Conservation (phyloP, 2,329 filamentous ascomycete species). For the Cladosporium cucumerinum region DNA sequence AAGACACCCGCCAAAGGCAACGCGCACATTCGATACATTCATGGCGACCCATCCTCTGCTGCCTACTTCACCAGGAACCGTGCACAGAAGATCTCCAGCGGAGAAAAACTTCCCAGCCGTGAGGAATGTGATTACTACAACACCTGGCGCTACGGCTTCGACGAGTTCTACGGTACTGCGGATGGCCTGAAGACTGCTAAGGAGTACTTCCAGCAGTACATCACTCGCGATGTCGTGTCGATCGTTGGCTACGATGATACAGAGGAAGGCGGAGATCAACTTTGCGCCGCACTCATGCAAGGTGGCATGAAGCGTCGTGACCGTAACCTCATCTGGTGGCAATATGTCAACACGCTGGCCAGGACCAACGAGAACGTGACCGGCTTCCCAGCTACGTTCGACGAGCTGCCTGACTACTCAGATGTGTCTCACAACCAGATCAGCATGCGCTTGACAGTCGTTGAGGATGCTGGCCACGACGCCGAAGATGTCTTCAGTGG, state of each 20-base stretch:
- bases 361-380: slow-evolving; percentile 8
- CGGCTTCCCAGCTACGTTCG: slow-evolving; percentile 7
- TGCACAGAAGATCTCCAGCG: background rate
- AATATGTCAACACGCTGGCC: slow-evolving; percentile 13
- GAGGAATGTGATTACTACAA: slow-evolving; percentile 14
- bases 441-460: slow-evolving; percentile 7
- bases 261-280: background rate
- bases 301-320: slow-evolving; percentile 11
- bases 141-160: slow-evolving; percentile 10
- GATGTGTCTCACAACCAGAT: slow-evolving; percentile 13
- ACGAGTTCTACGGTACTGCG: slow-evolving; percentile 12
- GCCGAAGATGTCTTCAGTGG: slow-evolving; percentile 9
- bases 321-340: slow-evolving; percentile 15
- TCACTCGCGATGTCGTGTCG: slow-evolving; percentile 9
- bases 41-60: slow-evolving; percentile 7
- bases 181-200: slow-evolving; percentile 12
- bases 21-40: slow-evolving; percentile 11
- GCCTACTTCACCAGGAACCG: slow-evolving; percentile 16
- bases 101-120: slow-evolving; percentile 6
- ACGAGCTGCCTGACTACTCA: slow-evolving; percentile 4
- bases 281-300: slow-evolving; percentile 11
- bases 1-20: slow-evolving; percentile 6
- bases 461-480: slow-evolving; percentile 9
- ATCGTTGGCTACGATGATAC: slow-evolving; percentile 14
- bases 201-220: slow-evolving; percentile 15